Evolutionary conservation across 2,329 filamentous ascomycete genomes (phyloP).

Genomic region (Alternaria postmessia): DNA sequence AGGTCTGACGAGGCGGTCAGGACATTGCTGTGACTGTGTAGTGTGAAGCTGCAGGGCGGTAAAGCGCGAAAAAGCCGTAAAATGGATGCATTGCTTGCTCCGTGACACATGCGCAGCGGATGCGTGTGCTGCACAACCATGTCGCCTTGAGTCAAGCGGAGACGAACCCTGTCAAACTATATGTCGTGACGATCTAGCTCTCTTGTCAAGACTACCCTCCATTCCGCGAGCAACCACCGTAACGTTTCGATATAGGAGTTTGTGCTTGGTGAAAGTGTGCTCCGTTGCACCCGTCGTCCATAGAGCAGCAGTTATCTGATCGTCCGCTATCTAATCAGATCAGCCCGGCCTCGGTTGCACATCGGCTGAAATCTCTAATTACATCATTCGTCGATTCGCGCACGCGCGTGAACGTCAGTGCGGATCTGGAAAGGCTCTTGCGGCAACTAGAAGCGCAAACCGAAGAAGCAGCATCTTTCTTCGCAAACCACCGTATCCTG

Average conservation of each 20-base stretch:
- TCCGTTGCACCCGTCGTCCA: constrained; percentile 1
- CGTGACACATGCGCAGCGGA: constrained; percentile 1
- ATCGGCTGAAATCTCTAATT: constrained; percentile 10
- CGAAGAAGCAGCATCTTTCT: constrained; percentile 6
- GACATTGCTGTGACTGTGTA: neutral
- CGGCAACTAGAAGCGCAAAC: constrained; percentile 10
- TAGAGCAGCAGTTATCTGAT: neutral
- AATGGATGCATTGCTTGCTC: neutral
- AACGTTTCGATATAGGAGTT: neutral
- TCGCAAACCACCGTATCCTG: constrained; percentile 5
- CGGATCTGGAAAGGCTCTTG: constrained; percentile 18
- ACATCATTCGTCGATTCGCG: constrained; percentile 18
- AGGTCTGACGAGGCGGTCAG: neutral
- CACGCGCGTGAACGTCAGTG: constrained; percentile 19
- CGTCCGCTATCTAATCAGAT: constrained; percentile 5
- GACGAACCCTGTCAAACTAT: neutral
- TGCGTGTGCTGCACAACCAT: constrained; percentile 8
- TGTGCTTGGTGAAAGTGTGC: neutral
- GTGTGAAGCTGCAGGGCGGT: neutral
- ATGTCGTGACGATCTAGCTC: neutral
- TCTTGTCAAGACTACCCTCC: neutral
- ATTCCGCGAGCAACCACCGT: neutral
- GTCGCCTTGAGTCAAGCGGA: constrained; percentile 9
- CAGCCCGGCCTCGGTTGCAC: neutral
- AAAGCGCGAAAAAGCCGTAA: neutral